phyloP scores from a whole-genome alignment of 2,329 filamentous ascomycete species.

The Aureobasidium vineae region DNA sequence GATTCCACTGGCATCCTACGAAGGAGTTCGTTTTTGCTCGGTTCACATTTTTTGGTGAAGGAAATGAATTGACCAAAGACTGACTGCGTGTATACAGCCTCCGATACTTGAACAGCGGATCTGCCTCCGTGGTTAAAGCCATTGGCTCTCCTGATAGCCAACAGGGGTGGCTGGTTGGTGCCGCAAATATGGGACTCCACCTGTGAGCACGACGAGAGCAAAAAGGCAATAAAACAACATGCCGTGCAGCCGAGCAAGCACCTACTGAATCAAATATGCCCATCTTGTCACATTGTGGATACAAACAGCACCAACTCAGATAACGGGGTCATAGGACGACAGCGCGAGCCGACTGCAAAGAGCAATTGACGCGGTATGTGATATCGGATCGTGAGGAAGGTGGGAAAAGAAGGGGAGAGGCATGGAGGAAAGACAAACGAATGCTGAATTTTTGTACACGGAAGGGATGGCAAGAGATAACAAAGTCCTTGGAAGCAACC shows the following conservation, averaged over 20 bases:
- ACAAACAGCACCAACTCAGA: background rate
- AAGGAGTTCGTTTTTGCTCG: too few species aligned
- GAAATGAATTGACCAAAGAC: too few species aligned
- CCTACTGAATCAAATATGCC: background rate
- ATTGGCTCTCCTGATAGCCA: background rate
- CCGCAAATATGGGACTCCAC: background rate
- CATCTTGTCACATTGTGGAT: background rate
- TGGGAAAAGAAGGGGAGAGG: too few species aligned
- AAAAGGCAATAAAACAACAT: background rate
- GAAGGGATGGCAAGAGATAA: background rate
- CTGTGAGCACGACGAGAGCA: background rate
- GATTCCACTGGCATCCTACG: too few species aligned
- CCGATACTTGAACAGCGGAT: background rate
- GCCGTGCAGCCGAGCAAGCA: background rate
- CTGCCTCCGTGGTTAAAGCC: background rate
- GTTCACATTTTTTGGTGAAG: too few species aligned
- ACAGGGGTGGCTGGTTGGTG: background rate
- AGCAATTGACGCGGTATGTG: too few species aligned
- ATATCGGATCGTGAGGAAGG: too few species aligned
- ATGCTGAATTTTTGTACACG: background rate
- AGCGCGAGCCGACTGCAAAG: too few species aligned
- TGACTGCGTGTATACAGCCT: too few species aligned
- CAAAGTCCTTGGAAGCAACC: background rate
- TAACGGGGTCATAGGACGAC: background rate
- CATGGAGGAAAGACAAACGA: background rate